Evolutionary conservation across 495 filamentous ascomycete genomes (phyloP).

Genomic region (Rostrohypoxylon terebratum): DNA sequence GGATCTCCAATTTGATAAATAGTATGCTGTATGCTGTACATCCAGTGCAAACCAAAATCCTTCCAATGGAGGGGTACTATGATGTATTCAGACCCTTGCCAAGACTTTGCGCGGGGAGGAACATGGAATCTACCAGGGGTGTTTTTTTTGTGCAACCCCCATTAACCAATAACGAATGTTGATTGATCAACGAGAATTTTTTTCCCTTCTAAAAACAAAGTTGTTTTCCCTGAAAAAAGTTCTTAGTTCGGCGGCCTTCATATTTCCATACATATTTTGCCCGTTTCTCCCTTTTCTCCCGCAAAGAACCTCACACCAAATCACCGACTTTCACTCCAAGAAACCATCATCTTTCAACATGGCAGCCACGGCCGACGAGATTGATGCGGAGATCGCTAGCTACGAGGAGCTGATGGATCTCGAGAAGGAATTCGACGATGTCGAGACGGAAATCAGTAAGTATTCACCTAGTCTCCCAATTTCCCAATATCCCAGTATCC

Average conservation of each 20-base stretch:
- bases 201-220: constrained; percentile 28
- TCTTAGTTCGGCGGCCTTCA: constrained; percentile 1
- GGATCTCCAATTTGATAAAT: too few relatives aligned
- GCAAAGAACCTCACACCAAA: not conserved
- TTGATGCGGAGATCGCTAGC: constrained; percentile 57
- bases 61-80: not conserved
- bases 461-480: constrained; percentile 16
- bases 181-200: constrained; percentile 40
- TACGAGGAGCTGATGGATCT: constrained; percentile 71
- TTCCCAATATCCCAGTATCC: too few relatives aligned
- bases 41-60: too few relatives aligned
- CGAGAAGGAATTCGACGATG: constrained; percentile 77
- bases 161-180: constrained; percentile 32
- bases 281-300: not conserved
- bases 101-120: constrained; percentile 28
- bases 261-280: not conserved
- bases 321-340: not conserved
- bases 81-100: constrained; percentile 15
- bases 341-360: not conserved
- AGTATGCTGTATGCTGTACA: too few relatives aligned
- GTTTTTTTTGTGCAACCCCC: constrained; percentile 4
- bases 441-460: constrained; percentile 76
- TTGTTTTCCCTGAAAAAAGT: constrained; percentile 12
- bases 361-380: constrained; percentile 55
- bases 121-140: constrained; percentile 4